Conservation (phyloP, 768 basidiomycete species). For the Boletellus sp. region DNA sequence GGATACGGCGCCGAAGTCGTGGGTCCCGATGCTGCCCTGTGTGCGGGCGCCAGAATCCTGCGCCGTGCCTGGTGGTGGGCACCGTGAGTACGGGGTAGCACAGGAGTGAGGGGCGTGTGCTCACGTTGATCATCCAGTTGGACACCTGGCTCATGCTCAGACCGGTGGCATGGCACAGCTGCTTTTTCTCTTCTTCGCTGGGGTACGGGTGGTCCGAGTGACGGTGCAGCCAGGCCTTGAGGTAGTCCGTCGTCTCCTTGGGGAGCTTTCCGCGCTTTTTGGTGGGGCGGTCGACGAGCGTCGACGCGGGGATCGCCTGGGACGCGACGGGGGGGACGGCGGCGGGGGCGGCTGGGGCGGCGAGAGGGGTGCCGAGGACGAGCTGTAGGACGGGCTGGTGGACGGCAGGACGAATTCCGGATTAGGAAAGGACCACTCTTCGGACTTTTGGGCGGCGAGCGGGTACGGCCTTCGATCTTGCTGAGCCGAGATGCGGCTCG, state of each 20-base stretch:
- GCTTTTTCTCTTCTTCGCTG: conserved; percentile 87
- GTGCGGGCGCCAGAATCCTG: conserved; percentile 79
- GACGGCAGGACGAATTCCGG: conserved; percentile 50
- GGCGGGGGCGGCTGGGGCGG: conserved; percentile 36
- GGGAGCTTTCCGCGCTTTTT: conserved; percentile 86
- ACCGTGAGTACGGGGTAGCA: conserved; percentile 9
- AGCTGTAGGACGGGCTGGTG: conserved; percentile 23
- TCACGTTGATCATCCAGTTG: conserved; percentile 90
- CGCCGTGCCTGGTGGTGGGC: conserved; percentile 61
- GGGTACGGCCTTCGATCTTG: conserved; percentile 56
- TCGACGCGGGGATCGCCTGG: conserved; percentile 48
- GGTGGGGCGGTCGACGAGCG: conserved; percentile 70
- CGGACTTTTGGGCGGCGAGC: conserved; percentile 51
- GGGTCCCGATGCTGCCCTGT: conserved; percentile 69
- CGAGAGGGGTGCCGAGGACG: conserved; percentile 37
- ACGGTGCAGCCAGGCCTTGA: conserved; percentile 85
- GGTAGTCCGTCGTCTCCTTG: conserved; percentile 85
- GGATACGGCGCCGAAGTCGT: conserved; percentile 77
- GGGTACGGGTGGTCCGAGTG: conserved; percentile 90
- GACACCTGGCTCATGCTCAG: conserved; percentile 87
- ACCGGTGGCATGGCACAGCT: conserved; percentile 80
- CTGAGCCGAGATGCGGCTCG: conserved; percentile 69
- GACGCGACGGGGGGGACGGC: conserved; percentile 37
- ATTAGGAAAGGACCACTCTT: conserved; percentile 68
- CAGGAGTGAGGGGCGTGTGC: conserved; percentile 28